These are phyloP conservation scores for Leccinum ochraceum DNA, from an alignment of 768 basidiomycete genomes.

Conservation along the genomic window DNA sequence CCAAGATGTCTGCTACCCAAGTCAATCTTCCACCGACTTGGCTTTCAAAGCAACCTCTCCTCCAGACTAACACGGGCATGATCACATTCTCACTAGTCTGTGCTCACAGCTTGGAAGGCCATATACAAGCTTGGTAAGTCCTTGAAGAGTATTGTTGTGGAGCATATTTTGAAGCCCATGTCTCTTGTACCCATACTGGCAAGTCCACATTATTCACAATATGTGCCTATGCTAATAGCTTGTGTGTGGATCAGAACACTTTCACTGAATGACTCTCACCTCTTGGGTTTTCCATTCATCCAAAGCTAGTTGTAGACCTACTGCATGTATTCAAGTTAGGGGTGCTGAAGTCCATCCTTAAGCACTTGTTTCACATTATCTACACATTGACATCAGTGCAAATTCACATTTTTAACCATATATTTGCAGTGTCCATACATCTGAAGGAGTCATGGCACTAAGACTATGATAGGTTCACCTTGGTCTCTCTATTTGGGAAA, in stretches of 20 bases:
- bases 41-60: background rate
- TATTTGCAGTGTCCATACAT: background rate
- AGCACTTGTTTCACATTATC: background rate
- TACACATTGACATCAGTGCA: background rate
- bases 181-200: conserved; percentile 14
- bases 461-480: background rate
- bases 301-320: background rate
- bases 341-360: background rate
- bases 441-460: background rate
- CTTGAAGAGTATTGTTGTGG: background rate
- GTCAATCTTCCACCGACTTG: conserved; percentile 13
- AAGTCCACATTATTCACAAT: background rate
- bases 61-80: background rate
- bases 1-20: conserved; percentile 21
- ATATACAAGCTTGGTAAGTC: conserved; percentile 8
- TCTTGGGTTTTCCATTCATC: background rate
- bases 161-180: background rate
- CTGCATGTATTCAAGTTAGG: background rate
- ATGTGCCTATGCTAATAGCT: background rate
- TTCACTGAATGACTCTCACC: background rate
- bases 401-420: background rate
- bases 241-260: background rate
- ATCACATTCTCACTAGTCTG: background rate
- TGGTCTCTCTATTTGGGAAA: conserved; percentile 19
- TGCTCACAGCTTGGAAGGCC: background rate